A percentile compares a stretch with the other conserved stretches of the same genome.
phyloP scores from a whole-genome alignment of 306 rosid genomes.

The Vigna trinervia region DNA sequence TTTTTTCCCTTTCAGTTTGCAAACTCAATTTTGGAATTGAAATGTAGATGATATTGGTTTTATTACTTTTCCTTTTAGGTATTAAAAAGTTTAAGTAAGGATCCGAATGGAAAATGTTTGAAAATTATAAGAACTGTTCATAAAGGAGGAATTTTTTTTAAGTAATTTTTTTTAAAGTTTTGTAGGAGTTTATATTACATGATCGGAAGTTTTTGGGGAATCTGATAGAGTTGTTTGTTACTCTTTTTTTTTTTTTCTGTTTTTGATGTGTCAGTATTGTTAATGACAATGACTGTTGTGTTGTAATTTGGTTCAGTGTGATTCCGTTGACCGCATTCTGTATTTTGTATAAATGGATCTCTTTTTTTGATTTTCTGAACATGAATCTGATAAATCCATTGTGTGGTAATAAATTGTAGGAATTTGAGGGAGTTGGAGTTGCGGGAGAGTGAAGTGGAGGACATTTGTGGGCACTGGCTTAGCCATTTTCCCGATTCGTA shows the following conservation, averaged over 20 bases:
- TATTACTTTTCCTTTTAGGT: not conserved
- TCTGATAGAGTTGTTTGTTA: not conserved
- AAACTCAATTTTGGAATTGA: not conserved
- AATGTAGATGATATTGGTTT: not conserved
- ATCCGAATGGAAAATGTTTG: not conserved
- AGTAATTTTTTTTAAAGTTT: not conserved
- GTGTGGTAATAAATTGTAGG: conserved; percentile 59
- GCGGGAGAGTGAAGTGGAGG: conserved; percentile 94
- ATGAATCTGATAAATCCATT: conserved; percentile 4
- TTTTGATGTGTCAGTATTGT: not conserved
- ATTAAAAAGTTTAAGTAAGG: not conserved
- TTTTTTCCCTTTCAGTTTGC: not conserved
- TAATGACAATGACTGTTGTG: not conserved
- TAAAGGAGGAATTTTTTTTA: not conserved
- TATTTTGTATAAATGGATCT: not conserved
- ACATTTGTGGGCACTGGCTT: conserved; percentile 90
- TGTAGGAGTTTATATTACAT: not conserved
- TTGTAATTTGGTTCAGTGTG: not conserved
- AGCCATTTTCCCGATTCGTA: conserved; percentile 90
- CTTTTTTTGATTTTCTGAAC: not conserved
- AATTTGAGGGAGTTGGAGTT: conserved; percentile 85
- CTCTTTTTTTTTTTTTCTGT: not conserved
- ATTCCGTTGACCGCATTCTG: not conserved
- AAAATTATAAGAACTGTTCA: not conserved
- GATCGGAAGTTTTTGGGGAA: not conserved